Evolutionary conservation across 2,329 filamentous ascomycete genomes (phyloP).

Genomic region (Lachnellula subtilissima): DNA sequence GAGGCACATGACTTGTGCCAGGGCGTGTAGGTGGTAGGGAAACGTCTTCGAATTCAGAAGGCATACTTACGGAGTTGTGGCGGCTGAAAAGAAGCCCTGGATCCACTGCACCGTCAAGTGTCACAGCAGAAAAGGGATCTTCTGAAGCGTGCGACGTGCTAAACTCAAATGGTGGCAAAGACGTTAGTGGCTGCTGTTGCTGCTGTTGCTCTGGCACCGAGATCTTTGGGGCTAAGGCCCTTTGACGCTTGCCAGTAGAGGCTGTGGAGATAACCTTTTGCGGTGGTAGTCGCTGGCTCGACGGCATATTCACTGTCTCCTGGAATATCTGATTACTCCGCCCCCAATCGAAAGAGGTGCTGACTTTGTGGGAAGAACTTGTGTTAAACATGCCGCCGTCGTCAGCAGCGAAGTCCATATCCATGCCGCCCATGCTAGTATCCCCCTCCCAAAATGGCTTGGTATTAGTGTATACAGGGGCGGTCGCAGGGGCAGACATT

Average conservation of each 20-base stretch:
- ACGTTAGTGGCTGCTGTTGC: conserved; percentile 34
- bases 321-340: conserved; percentile 52
- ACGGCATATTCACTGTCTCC: conserved; percentile 33
- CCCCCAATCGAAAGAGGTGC: conserved; percentile 54
- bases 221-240: conserved; percentile 43
- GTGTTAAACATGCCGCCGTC: conserved; percentile 27
- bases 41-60: conserved; percentile 23
- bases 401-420: conserved; percentile 51
- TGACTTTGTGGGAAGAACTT: conserved; percentile 39
- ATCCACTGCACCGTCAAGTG: conserved; percentile 48
- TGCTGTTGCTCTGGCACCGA: conserved; percentile 15
- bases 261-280: neutral
- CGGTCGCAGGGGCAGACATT: conserved; percentile 51
- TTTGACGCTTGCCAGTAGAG: conserved; percentile 37
- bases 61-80: conserved; percentile 17
- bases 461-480: conserved; percentile 40
- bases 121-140: conserved; percentile 47
- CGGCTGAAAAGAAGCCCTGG: conserved; percentile 55
- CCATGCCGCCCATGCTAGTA: conserved; percentile 49
- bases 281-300: conserved; percentile 4
- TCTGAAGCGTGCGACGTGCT: conserved; percentile 38
- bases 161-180: conserved; percentile 38
- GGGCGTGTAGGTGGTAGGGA: conserved; percentile 24
- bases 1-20: conserved; percentile 24
- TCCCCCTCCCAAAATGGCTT: conserved; percentile 54